Base-by-base conservation (phyloP, 192 early-diverging fungal genomes). In the Coemansia sp. region DNA sequence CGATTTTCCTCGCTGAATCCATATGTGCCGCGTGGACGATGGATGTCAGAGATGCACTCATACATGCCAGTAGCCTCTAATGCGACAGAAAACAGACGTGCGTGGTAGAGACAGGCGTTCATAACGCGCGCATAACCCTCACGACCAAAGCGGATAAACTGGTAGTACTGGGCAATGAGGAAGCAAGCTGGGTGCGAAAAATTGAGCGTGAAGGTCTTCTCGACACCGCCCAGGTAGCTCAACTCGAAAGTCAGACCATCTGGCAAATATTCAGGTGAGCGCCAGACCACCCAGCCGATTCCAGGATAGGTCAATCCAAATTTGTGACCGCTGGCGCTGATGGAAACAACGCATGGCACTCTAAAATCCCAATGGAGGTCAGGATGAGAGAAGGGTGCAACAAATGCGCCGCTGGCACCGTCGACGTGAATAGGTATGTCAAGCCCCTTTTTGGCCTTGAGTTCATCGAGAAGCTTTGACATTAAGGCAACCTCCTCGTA, bases 311-410 rank as follows among this genome's bases (percentile, higher is more conserved):
- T 83, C 31, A 94, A 82, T n/a, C 92, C 92, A 78, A 84, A 94
- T 71, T 94, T 94, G 86, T 93, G 91, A 49, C 92, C 91, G 48
- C 88, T 89, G 21, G 85, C 85, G 68, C 92, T 93, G 76, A 94
- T 94, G 19, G 88, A 90, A 7, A 81, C 84, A 12, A 94, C 93
- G 14, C 83, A 87, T 3, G 69, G 66, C 14, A 92, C 76, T 18
- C 86, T 64, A 66, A 90, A 90, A 64, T 84, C 80, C 92, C 92
- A 94, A 54, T 80, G 75, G 31, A 93, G 78, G 9, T 89, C 82
- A 21, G 91, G 92, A 47, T 79, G 80, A 7, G 86, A 83, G 83
- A 94, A 94, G 3, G 93, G 93, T 9, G 91, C 93, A n/a, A 94
- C 81, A 55, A 94, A 91, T 14, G 90, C 93, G 47, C 93, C 93